phyloP scores from a whole-genome alignment of 208 protist species.

The Trypanosoma mega region DNA sequence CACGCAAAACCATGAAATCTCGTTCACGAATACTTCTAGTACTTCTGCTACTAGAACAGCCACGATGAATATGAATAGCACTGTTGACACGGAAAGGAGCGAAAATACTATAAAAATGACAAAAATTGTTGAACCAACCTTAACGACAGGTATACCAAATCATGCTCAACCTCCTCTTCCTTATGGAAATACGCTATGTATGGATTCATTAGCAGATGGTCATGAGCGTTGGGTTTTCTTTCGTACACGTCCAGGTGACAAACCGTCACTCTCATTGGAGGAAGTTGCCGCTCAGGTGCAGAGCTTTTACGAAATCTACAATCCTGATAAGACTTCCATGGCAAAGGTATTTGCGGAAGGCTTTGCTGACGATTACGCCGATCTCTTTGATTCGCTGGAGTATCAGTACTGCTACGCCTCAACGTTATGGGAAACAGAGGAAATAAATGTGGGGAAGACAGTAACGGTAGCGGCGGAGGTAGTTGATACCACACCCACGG shows the following conservation, averaged over 20 bases:
- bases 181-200: neutral
- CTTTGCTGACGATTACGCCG: conserved; percentile 15
- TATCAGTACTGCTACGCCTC: conserved; percentile 13
- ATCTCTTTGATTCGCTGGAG: conserved; percentile 25
- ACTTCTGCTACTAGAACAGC: no score
- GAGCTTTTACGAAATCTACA: conserved; percentile 22
- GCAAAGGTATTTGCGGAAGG: conserved; percentile 6
- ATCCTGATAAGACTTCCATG: conserved; percentile 3
- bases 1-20: no score
- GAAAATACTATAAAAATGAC: no score
- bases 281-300: conserved; percentile 15
- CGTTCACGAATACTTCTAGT: no score
- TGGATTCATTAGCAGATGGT: conserved; percentile 5
- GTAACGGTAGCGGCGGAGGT: neutral
- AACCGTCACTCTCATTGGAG: conserved; percentile 3
- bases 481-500: neutral
- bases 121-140: no score
- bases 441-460: neutral
- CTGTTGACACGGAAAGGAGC: neutral
- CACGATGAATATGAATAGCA: no score
- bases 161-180: neutral
- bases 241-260: conserved; percentile 9
- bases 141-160: no score
- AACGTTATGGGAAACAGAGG: neutral
- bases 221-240: conserved; percentile 23